Percentiles rank a stretch among this genome's conserved stretches.
Evolutionary conservation across 2,329 filamentous ascomycete genomes (phyloP).

Genomic region (Calonectria hawksworthii): DNA sequence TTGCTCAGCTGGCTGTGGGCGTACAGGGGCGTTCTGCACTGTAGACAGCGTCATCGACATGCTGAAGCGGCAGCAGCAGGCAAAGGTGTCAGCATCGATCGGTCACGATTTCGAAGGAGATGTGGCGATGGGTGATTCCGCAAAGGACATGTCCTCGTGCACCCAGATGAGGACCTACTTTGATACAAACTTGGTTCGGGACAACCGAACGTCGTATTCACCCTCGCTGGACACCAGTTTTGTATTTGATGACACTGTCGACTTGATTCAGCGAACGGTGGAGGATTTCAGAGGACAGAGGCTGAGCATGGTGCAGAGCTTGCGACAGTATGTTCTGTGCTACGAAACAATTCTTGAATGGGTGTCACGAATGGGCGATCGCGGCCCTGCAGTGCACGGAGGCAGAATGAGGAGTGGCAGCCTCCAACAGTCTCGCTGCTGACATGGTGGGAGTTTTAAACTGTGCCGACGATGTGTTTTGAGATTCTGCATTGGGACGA

Average conservation of each 20-base stretch:
- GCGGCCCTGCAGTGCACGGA: constrained; percentile 30
- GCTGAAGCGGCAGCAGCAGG: constrained; percentile 84
- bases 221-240: constrained; percentile 67
- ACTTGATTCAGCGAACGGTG: constrained; percentile 89
- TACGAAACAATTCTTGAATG: constrained; percentile 97
- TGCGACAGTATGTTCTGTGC: constrained; percentile 94
- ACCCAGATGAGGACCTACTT: constrained; percentile 44
- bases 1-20: constrained; percentile 95
- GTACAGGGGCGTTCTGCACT: constrained; percentile 96
- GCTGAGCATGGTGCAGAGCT: constrained; percentile 95
- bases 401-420: constrained; percentile 50
- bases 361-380: constrained; percentile 68
- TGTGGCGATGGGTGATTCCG: constrained; percentile 57
- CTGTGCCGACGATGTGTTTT: constrained; percentile 2
- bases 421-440: constrained; percentile 44
- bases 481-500: constrained; percentile 20
- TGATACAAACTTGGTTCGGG: constrained; percentile 30
- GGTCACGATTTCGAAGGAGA: constrained; percentile 58
- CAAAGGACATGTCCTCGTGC: constrained; percentile 48
- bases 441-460: background rate
- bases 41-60: constrained; percentile 97
- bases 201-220: constrained; percentile 25
- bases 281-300: constrained; percentile 91
- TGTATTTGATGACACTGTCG: constrained; percentile 78
- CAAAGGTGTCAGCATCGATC: constrained; percentile 43